Base-by-base conservation (phyloP, 306 rosid species). In the Citrullus colocynthis region DNA sequence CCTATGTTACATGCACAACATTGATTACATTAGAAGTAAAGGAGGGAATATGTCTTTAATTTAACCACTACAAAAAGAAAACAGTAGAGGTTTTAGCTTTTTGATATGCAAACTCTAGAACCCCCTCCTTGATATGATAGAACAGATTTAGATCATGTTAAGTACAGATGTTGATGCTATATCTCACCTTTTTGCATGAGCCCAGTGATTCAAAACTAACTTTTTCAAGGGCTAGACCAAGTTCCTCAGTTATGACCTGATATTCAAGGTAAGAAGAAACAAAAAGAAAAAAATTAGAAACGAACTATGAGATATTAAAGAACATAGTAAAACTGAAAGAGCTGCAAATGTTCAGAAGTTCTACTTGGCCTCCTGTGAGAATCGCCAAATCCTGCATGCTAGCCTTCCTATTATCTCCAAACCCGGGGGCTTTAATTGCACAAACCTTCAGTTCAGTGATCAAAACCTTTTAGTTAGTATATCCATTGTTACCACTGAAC, bases 211-310 rank as follows among this genome's bases (percentile, higher is more conserved):
- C 97, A 36, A 86, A 82, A 75, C 84, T 89, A 64, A 90, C 96
- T 75, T 93, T 93, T 71, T 93, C 98, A 75, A 93, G 90, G 84
- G 89, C 87, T 84, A 93, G 4, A 82, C 97, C 97, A 55, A 91
- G 98, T 83, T 91, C 98, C 67, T 91, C 98, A n/a, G 96, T 91
- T 76, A 93, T 91, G 72, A 93, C 90, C 98, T 93, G 80, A 65
- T 63, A 75, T 61, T 54, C 74, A 58, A 32, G 13, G 61, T 5
- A 49, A 60, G 45, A 62, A 44, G 32, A 55, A 34, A 76, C 13
- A 56, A 67, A 49, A 39, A 4, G 8, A 2, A 7, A 24, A 48
- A 79, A 58, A 51, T 21, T 36, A 60, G 32, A 30, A 34, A 77
- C 13, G 14, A 51, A 67, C 42, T 11, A 70, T 70, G 56, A 44